A percentile compares a stretch with the other conserved stretches of the same genome.
Conservation (phyloP, 495 filamentous ascomycete species). For the Lasiosphaeris hirsuta region DNA sequence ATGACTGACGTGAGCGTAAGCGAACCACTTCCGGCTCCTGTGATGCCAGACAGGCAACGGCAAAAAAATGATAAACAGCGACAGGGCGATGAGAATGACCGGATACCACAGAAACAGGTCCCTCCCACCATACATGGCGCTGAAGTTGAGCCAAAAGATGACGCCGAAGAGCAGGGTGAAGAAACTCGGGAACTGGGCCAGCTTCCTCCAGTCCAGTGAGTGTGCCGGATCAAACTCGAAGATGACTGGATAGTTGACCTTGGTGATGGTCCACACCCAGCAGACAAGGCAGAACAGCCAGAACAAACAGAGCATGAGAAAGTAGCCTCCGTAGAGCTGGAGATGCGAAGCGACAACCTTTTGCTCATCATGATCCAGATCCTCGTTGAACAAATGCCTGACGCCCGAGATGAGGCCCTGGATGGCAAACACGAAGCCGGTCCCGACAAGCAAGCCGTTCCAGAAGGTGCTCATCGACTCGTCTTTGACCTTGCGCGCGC, state of each 20-base stretch:
- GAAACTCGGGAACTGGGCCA: conserved; percentile 76
- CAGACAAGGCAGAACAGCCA: conserved; percentile 75
- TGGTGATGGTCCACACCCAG: conserved; percentile 71
- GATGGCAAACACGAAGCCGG: conserved; percentile 67
- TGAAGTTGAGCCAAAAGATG: conserved; percentile 85
- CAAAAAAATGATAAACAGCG: conserved; percentile 64
- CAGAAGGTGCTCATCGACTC: conserved; percentile 69
- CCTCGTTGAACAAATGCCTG: conserved; percentile 48
- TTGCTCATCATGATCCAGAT: conserved; percentile 44
- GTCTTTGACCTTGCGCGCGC: conserved; percentile 56
- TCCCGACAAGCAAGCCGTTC: conserved; percentile 72
- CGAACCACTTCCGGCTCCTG: conserved; percentile 73
- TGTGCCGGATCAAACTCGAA: conserved; percentile 91
- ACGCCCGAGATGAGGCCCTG: conserved; percentile 69
- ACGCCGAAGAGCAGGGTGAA: conserved; percentile 76
- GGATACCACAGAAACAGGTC: conserved; percentile 83
- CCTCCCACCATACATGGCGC: conserved; percentile 52
- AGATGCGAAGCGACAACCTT: conserved; percentile 66
- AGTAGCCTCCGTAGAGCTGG: conserved; percentile 83
- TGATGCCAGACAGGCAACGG: conserved; percentile 72
- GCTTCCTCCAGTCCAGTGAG: conserved; percentile 81
- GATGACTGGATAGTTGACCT: conserved; percentile 93
- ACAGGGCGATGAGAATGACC: conserved; percentile 67
- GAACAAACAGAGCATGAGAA: conserved; percentile 69
- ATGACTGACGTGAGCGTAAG: conserved; percentile 71